These are phyloP conservation scores for Colletotrichum sansevieriae DNA, from an alignment of 2,329 filamentous ascomycete genomes.

Conservation along the genomic window DNA sequence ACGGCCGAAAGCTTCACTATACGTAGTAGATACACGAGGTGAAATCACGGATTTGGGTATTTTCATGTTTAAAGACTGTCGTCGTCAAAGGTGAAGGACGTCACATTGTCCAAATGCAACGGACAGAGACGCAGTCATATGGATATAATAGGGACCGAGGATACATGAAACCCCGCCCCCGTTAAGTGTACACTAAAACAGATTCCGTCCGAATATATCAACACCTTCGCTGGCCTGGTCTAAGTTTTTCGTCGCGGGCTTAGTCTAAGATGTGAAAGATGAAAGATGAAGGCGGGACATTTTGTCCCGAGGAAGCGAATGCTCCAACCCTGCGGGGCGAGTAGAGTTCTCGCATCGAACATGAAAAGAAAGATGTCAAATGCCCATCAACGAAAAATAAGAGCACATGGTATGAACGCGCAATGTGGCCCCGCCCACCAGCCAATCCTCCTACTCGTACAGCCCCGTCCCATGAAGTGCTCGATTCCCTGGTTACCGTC, in stretches of 20 bases:
- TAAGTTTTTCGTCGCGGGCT: slow-evolving; percentile 29
- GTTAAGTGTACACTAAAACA: slow-evolving; percentile 18
- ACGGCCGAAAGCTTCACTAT: too few relatives aligned
- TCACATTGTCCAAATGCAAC: too few relatives aligned
- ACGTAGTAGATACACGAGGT: too few relatives aligned
- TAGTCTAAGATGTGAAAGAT: slow-evolving; percentile 15
- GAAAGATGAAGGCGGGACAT: not conserved
- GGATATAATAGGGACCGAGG: not conserved
- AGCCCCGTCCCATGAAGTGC: slow-evolving; percentile 14
- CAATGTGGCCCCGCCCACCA: slow-evolving; percentile 15
- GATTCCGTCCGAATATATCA: slow-evolving; percentile 14
- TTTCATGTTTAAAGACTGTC: too few relatives aligned
- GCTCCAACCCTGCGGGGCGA: slow-evolving; percentile 23
- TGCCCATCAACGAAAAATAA: slow-evolving; percentile 16
- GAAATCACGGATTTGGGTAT: too few relatives aligned
- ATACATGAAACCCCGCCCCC: not conserved
- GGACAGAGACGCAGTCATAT: too few relatives aligned
- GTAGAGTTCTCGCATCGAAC: slow-evolving; percentile 30
- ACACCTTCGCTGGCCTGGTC: slow-evolving; percentile 38
- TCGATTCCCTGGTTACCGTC: slow-evolving; percentile 13
- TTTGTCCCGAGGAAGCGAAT: slow-evolving; percentile 7
- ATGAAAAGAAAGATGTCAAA: slow-evolving; percentile 30
- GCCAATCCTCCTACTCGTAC: slow-evolving; percentile 33
- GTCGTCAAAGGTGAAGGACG: too few relatives aligned
- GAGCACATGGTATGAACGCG: slow-evolving; percentile 15